phyloP scores from a whole-genome alignment of 2,329 filamentous ascomycete species.

The Trichoderma afroharzianum region DNA sequence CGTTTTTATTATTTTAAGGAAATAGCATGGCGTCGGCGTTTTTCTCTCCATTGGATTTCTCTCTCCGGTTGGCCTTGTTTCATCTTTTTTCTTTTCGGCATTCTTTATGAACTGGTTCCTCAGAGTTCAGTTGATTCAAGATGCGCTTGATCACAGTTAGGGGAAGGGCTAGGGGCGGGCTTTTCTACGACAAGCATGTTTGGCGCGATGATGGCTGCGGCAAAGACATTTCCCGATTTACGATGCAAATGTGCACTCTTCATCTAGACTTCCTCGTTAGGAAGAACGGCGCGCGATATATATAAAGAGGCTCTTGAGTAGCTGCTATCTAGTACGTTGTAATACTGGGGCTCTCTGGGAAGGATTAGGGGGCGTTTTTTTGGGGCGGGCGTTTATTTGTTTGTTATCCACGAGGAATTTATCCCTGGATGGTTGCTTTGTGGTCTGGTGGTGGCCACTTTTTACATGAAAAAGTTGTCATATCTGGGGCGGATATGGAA shows the following conservation, averaged over 20 bases:
- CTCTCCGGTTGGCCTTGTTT: neutral
- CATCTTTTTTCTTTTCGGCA: neutral
- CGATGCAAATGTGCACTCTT: neutral
- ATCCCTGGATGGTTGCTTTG: neutral
- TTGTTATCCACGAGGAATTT: neutral
- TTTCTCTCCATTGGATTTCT: neutral
- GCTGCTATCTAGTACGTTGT: neutral
- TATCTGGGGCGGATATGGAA: neutral
- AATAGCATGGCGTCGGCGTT: slow-evolving; percentile 20
- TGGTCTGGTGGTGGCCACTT: neutral
- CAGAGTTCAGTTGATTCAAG: neutral
- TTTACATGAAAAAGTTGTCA: neutral
- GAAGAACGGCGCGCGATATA: neutral
- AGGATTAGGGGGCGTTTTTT: neutral
- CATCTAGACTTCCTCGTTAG: neutral
- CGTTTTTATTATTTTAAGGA: neutral
- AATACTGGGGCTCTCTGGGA: neutral
- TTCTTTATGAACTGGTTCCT: neutral
- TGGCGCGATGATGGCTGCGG: neutral
- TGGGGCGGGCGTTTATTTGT: neutral
- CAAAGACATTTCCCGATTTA: neutral
- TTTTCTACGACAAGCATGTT: neutral
- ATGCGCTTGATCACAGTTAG: neutral
- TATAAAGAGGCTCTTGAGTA: neutral
- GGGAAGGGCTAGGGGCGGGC: neutral